These are phyloP conservation scores for Pyrus pyrifolia DNA, from an alignment of 306 rosid genomes.

Conservation along the genomic window DNA sequence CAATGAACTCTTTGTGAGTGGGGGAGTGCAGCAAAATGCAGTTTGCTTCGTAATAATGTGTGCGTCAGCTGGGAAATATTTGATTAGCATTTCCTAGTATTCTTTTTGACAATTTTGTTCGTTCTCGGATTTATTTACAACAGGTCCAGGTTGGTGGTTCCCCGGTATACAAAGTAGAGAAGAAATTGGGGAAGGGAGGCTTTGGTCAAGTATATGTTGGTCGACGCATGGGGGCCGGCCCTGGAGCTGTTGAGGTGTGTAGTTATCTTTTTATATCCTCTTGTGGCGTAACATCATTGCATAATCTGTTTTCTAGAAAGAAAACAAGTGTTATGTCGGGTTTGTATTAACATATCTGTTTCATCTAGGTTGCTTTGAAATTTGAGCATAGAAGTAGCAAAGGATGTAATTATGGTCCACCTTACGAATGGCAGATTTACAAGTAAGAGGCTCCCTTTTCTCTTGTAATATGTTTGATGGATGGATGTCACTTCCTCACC, in stretches of 20 bases:
- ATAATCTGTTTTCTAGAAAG: not conserved
- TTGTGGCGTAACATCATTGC: not conserved
- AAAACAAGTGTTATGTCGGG: not conserved
- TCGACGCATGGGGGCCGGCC: constrained; percentile 46
- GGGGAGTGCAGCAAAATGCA: not conserved
- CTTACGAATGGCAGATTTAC: constrained; percentile 96
- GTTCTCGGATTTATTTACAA: constrained; percentile 7
- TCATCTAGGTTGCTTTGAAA: constrained; percentile 71
- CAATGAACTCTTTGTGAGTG: not conserved
- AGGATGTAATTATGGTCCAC: constrained; percentile 88
- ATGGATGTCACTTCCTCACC: not conserved
- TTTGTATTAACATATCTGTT: constrained; percentile 6
- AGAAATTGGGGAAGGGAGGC: constrained; percentile 76
- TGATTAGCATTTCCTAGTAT: not conserved
- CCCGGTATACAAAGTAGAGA: constrained; percentile 35
- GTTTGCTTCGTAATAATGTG: not conserved
- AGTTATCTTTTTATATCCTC: not conserved
- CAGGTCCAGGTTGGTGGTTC: constrained; percentile 57
- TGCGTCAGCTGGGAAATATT: not conserved
- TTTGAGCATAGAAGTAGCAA: constrained; percentile 94
- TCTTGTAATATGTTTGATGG: not conserved
- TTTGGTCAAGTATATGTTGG: constrained; percentile 95
- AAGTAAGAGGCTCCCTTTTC: constrained; percentile 37
- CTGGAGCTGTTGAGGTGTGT: constrained; percentile 70
- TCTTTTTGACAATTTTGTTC: not conserved